phyloP scores from a whole-genome alignment of 805 yeast species.

The Starmerella stellata region DNA sequence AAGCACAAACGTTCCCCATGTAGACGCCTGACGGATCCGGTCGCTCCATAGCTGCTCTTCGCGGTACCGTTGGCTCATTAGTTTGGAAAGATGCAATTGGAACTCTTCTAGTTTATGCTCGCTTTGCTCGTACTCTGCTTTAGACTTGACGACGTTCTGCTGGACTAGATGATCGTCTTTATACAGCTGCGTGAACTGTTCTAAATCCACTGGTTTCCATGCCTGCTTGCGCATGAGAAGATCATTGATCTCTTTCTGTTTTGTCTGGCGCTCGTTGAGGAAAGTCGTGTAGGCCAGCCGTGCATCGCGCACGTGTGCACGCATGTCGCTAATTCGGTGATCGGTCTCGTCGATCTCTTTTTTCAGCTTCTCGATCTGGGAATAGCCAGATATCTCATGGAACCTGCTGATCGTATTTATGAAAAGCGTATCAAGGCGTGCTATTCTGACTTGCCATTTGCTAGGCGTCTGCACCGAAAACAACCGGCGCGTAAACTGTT shows the following conservation, averaged over 20 bases:
- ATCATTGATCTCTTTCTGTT: slow-evolving; percentile 78
- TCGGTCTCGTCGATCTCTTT: slow-evolving; percentile 41
- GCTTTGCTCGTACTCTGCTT: slow-evolving; percentile 35
- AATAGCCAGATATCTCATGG: slow-evolving; percentile 85
- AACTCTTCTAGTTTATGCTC: slow-evolving; percentile 40
- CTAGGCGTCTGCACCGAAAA: neutral
- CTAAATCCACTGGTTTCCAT: slow-evolving; percentile 69
- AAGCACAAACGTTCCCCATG: slow-evolving; percentile 87
- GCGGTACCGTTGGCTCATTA: slow-evolving; percentile 74
- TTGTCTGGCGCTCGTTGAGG: slow-evolving; percentile 32
- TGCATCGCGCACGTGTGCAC: slow-evolving; percentile 26
- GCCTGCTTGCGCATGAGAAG: slow-evolving; percentile 63
- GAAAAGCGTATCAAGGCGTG: slow-evolving; percentile 21
- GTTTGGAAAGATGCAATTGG: slow-evolving; percentile 49
- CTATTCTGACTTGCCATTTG: slow-evolving; percentile 14
- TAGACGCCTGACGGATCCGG: slow-evolving; percentile 78
- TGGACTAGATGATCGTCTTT: slow-evolving; percentile 64
- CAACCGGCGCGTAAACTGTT: neutral
- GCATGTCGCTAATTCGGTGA: slow-evolving; percentile 30
- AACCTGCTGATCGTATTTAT: slow-evolving; percentile 34
- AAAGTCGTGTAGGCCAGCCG: slow-evolving; percentile 27
- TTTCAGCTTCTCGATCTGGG: slow-evolving; percentile 57
- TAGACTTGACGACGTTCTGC: slow-evolving; percentile 35
- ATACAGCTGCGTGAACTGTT: slow-evolving; percentile 64
- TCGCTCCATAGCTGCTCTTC: slow-evolving; percentile 98